Evolutionary conservation across 1,284 basidiomycete genomes (phyloP), one percentile per base, ranked within the genome.

Genomic region (Leucoagaricus sp.): DNA sequence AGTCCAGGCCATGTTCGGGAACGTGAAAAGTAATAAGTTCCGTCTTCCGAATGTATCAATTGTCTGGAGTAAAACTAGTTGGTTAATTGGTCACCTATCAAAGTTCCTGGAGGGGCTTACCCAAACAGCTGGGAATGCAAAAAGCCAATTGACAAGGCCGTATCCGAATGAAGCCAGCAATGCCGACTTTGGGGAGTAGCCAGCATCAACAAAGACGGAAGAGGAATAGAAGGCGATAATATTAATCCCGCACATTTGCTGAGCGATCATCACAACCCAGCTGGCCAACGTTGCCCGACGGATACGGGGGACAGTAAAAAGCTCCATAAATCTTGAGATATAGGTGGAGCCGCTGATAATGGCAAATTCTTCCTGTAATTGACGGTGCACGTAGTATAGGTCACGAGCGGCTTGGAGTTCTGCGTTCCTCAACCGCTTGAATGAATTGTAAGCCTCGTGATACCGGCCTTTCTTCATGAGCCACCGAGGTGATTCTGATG

Each of bases 101-200:
- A n/a, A n/a, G n/a, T n/a, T 23, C 19, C 9, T 38, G 6, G 13
- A 31, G 34, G 10, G 62, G n/a, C 66, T 53, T 53, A 75, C 74
- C 72, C 79, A 82, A 15, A 89, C 73, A 5, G 86, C 86, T 0
- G 86, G 87, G 61, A 85, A 79, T 1, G 85, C 85, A 60, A 86
- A 87, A 1, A 85, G 15, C 75, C 80, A 85, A 59, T 85, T 87
- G 26, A 89, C 72, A n/a, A 84, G 71, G 50, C 91, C 91, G 60
- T 87, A 92, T 1, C 91, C 91, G 65, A 83, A 79, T 0, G 89
- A 89, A 0, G 86, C 85, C 34, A 83, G 72, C 26, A 93, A 72
- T 0, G 88, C 81, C 1, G 77, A 64, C 36, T 72, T 73, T 3
- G 70, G 63, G 0, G 69, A 68, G 63, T 81, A 81, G 1, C 86